phyloP scores from a whole-genome alignment of 495 filamentous ascomycete species.

The Jackrogersella multiformis region DNA sequence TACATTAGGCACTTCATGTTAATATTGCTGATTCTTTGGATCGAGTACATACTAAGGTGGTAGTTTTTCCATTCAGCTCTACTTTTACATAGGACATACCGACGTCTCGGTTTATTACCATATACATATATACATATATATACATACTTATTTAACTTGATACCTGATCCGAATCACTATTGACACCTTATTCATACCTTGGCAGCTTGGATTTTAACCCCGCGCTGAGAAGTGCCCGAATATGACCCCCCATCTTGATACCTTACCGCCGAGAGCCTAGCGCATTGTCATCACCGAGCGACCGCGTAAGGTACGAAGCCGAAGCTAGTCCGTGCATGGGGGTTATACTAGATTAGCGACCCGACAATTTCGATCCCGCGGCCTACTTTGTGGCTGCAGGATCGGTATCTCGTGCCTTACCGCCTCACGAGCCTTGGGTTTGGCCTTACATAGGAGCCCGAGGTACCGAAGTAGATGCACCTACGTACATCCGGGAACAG shows the following conservation, averaged over 20 bases:
- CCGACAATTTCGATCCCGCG: conserved; percentile 6
- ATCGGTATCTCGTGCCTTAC: background rate
- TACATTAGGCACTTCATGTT: conserved; percentile 1
- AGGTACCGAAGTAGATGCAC: background rate
- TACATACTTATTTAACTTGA: background rate
- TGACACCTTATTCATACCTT: background rate
- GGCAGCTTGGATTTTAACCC: background rate
- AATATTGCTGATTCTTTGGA: background rate
- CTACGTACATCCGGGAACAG: background rate
- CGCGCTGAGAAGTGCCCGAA: background rate
- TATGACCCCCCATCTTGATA: conserved; percentile 3
- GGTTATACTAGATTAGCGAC: conserved; percentile 4
- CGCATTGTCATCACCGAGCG: background rate
- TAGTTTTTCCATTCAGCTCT: background rate
- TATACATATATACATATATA: background rate
- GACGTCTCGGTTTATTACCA: background rate
- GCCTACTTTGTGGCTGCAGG: conserved; percentile 1
- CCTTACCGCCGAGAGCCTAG: conserved; percentile 1
- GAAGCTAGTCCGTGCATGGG: conserved; percentile 9
- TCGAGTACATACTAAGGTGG: conserved; percentile 8
- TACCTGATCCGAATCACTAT: background rate
- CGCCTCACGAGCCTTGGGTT: background rate
- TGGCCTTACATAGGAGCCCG: background rate
- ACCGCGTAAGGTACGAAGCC: conserved; percentile 5
- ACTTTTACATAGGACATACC: conserved; percentile 1